Evolutionary conservation across 2,329 filamentous ascomycete genomes (phyloP).

Genomic region (Pseudogymnoascus sp.): DNA sequence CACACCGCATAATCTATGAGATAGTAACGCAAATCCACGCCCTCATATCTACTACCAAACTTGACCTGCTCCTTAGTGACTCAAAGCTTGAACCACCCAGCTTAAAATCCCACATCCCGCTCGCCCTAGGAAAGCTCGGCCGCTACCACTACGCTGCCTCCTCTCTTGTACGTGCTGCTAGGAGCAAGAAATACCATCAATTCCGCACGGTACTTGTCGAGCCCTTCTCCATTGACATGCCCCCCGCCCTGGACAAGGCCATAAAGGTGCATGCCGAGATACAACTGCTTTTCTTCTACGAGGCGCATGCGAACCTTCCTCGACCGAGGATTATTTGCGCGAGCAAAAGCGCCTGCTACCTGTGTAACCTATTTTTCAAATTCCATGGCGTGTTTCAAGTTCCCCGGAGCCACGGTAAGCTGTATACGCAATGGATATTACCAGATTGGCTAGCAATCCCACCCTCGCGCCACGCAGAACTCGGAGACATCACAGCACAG

Average conservation of each 20-base stretch:
- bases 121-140: constrained; percentile 27
- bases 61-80: constrained; percentile 10
- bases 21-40: constrained; percentile 12
- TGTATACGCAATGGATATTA: constrained; percentile 40
- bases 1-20: constrained; percentile 9
- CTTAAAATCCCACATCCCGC: constrained; percentile 19
- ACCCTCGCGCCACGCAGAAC: neutral
- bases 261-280: constrained; percentile 42
- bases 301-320: constrained; percentile 23
- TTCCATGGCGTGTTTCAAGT: constrained; percentile 35
- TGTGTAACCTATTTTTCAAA: constrained; percentile 41
- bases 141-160: constrained; percentile 24
- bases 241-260: constrained; percentile 4
- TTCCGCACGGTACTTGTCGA: constrained; percentile 22
- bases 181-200: constrained; percentile 17
- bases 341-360: constrained; percentile 43
- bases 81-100: constrained; percentile 11
- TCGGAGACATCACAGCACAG: constrained; percentile 10
- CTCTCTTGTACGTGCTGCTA: constrained; percentile 22
- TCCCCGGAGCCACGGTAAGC: constrained; percentile 34
- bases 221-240: constrained; percentile 16
- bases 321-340: constrained; percentile 38
- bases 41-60: neutral
- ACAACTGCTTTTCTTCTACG: constrained; percentile 39
- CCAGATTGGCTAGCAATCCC: constrained; percentile 27